Percentiles rank a stretch among this genome's conserved stretches.
These are phyloP conservation scores for Coemansia sp. DNA, from an alignment of 192 early-diverging fungal genomes.

Conservation along the genomic window DNA sequence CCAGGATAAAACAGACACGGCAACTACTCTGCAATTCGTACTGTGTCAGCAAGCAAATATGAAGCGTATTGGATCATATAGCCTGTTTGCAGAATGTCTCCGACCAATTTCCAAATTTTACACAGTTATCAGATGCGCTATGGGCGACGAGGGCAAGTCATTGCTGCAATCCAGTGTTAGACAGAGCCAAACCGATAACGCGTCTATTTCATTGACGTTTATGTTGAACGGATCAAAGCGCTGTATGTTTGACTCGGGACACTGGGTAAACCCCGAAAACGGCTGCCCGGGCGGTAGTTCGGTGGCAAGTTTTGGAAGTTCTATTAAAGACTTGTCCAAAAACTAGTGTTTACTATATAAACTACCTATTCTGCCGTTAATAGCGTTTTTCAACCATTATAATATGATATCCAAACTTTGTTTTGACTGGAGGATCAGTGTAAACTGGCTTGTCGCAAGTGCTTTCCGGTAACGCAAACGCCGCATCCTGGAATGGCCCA, in stretches of 20 bases:
- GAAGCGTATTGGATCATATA: constrained; percentile 35
- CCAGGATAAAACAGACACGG: constrained; percentile 35
- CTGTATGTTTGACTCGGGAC: constrained; percentile 41
- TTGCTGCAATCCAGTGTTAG: constrained; percentile 29
- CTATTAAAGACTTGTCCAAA: constrained; percentile 14
- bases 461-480: constrained; percentile 71
- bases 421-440: constrained; percentile 74
- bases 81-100: constrained; percentile 36
- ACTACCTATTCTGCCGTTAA: neutral
- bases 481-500: constrained; percentile 76
- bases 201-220: constrained; percentile 39
- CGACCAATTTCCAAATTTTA: constrained; percentile 15
- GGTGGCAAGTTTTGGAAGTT: constrained; percentile 31
- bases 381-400: constrained; percentile 75
- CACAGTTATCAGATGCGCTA: constrained; percentile 19
- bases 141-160: constrained; percentile 31
- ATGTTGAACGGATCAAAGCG: constrained; percentile 31
- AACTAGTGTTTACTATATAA: neutral
- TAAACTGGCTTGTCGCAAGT: constrained; percentile 63
- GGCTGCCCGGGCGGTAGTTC: constrained; percentile 42
- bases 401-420: constrained; percentile 77
- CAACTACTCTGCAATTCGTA: constrained; percentile 37
- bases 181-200: constrained; percentile 7
- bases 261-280: constrained; percentile 41
- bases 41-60: constrained; percentile 34